These are phyloP conservation scores for Aspergillus cejpii DNA, from an alignment of 2,329 filamentous ascomycete species.

Conservation along the genomic window DNA sequence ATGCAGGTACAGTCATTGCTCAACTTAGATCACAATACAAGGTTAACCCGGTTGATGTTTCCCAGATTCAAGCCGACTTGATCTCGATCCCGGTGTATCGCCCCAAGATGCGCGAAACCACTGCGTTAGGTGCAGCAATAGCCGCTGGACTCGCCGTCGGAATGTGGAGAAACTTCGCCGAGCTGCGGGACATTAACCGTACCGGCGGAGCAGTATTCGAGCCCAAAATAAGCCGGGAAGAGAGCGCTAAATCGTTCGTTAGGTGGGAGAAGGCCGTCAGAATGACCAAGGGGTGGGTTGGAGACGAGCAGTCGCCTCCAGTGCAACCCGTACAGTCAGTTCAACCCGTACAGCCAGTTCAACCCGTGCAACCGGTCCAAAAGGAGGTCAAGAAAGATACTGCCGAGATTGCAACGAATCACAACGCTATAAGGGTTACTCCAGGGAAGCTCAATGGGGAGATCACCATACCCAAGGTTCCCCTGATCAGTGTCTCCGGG, in stretches of 20 bases:
- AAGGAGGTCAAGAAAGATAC: neutral
- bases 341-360: neutral
- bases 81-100: conserved; percentile 73
- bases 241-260: conserved; percentile 55
- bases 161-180: conserved; percentile 68
- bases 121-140: conserved; percentile 76
- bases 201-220: conserved; percentile 63
- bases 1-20: conserved; percentile 57
- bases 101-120: conserved; percentile 80
- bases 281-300: conserved; percentile 65
- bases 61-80: conserved; percentile 70
- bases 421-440: conserved; percentile 9
- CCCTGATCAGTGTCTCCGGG: conserved; percentile 18
- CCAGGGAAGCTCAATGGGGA: conserved; percentile 14
- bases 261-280: conserved; percentile 68
- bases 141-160: conserved; percentile 74
- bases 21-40: conserved; percentile 13
- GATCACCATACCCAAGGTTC: conserved; percentile 11
- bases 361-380: neutral
- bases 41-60: neutral
- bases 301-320: conserved; percentile 2
- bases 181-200: conserved; percentile 65
- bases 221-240: conserved; percentile 51
- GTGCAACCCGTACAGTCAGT: neutral
- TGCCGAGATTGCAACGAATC: conserved; percentile 10